phyloP scores from a whole-genome alignment of 306 rosid species.

The Prunus kanzakura region DNA sequence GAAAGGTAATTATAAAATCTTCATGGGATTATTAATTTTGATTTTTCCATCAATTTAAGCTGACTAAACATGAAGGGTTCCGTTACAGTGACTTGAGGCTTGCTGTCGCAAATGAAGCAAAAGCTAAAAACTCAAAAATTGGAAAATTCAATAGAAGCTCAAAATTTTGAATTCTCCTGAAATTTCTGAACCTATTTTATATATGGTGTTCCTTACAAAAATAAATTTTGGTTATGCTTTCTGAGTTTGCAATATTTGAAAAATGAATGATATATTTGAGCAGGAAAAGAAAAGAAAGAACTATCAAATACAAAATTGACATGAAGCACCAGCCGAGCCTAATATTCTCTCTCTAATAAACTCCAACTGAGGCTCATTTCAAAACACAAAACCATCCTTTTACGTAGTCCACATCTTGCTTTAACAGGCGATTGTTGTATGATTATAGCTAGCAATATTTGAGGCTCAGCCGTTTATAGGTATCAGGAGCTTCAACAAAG shows the following conservation, averaged over 20 bases:
- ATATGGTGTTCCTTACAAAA: not conserved
- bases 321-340: not conserved
- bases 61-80: not conserved
- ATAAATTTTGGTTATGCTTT: not conserved
- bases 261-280: not conserved
- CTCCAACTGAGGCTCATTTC: not conserved
- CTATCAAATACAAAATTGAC: conserved; percentile 20
- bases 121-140: not conserved
- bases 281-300: not conserved
- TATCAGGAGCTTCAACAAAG: not conserved
- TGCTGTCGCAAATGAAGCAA: not conserved
- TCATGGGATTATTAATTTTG: not conserved
- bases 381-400: not conserved
- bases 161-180: not conserved
- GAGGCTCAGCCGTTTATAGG: not conserved
- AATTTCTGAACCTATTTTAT: not conserved
- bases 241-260: not conserved
- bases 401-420: not conserved
- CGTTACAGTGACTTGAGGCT: not conserved
- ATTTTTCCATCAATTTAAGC: not conserved
- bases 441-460: not conserved
- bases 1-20: not conserved
- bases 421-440: not conserved
- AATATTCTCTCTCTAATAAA: not conserved
- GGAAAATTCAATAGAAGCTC: not conserved